Evolutionary conservation across 768 basidiomycete genomes (phyloP), one percentile per base, ranked within the genome.

Genomic region (Panus rudis): DNA sequence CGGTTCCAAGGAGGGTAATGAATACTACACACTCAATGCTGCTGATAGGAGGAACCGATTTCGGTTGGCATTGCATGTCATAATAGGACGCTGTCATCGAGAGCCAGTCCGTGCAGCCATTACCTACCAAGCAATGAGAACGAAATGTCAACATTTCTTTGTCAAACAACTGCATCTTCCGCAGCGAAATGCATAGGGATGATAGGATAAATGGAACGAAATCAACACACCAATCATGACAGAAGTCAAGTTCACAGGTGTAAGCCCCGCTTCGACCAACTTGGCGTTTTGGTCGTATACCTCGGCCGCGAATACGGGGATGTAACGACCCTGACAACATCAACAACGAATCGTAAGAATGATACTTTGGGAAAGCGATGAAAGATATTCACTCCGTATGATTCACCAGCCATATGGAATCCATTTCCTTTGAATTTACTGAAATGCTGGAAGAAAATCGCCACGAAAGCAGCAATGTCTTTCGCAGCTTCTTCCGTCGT

Each of bases 381-480:
- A n/a, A n/a, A n/a, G 20, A 14, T 16, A 57, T 68, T 37, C 42
- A 72, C 76, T 11, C 65, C 76, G 30, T 76, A 76, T 4, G 72
- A 75, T 57, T 78, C 60, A 19, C 65, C 65, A 21, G 61, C 49
- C 48, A 67, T 48, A 37, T 66, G 66, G 45, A 66, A 62, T 4
- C 64, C 55, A 4, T 81, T 65, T 4, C 79, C 80, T 48, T 81
- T 75, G 65, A 85, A 84, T 52, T 79, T 64, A 40, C 59, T 65
- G 54, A 87, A 87, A 43, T 77, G 69, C 49, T 84, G 79, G 37
- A 85, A 84, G 61, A 84, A 84, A 41, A 85, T 73, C 4, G 72
- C 64, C 0, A 84, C 65, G 46, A 86, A 85, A 0, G 76, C 72
- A 0, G 81, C 81, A 4, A 84, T 74, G 51, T 85, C 81, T 41